Conservation (phyloP, 2,329 filamentous ascomycete species). For the Thermoascus crustaceus region DNA sequence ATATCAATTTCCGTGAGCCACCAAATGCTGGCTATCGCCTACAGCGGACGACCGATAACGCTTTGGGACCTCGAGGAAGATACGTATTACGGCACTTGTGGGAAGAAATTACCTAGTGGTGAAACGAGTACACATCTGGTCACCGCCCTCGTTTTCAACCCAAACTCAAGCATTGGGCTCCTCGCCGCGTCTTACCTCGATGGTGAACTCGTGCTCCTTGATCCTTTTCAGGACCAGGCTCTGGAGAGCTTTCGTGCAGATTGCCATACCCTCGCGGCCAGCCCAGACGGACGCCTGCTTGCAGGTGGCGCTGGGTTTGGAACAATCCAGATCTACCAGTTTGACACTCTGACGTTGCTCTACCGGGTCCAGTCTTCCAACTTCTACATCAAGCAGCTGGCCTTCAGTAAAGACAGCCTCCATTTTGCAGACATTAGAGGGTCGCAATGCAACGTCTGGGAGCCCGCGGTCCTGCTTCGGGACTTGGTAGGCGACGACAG, state of each 20-base stretch:
- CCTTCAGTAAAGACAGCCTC: slow-evolving; percentile 22
- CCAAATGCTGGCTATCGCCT: slow-evolving; percentile 28
- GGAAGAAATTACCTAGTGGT: slow-evolving; percentile 23
- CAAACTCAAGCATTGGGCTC: slow-evolving; percentile 21
- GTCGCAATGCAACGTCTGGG: slow-evolving; percentile 31
- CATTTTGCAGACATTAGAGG: slow-evolving; percentile 30
- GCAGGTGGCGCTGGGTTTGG: too few species aligned
- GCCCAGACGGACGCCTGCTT: too few species aligned
- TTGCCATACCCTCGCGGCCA: slow-evolving; percentile 23
- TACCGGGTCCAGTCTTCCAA: too few species aligned
- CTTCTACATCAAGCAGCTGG: too few species aligned
- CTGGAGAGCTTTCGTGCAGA: slow-evolving; percentile 19
- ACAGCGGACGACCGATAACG: slow-evolving; percentile 22
- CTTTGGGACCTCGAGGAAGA: slow-evolving; percentile 30
- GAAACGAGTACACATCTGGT: slow-evolving; percentile 23
- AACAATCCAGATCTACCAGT: too few species aligned
- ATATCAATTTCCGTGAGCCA: too few species aligned
- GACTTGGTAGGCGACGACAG: slow-evolving; percentile 19
- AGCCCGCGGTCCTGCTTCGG: slow-evolving; percentile 16
- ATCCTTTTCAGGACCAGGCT: slow-evolving; percentile 19
- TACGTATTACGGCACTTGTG: slow-evolving; percentile 25
- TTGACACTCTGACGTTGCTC: too few species aligned
- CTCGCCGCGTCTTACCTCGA: slow-evolving; percentile 26
- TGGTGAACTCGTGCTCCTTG: slow-evolving; percentile 25
- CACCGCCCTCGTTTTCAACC: slow-evolving; percentile 26